A percentile compares a stretch with the other conserved stretches of the same genome.
Evolutionary conservation across 2,329 filamentous ascomycete genomes (phyloP).

Genomic region (Acrocalymma vagum): DNA sequence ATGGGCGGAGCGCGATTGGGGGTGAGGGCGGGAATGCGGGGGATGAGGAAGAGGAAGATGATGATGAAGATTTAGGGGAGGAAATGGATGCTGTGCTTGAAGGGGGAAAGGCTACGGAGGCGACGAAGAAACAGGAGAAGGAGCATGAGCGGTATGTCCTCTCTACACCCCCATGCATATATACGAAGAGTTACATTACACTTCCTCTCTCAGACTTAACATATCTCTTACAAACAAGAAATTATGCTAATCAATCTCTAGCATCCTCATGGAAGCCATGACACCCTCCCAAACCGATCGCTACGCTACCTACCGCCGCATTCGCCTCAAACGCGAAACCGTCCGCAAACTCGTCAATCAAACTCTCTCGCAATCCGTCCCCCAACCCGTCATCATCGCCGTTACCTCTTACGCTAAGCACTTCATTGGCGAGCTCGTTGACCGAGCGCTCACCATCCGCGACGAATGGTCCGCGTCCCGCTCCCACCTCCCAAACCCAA

Average conservation of each 20-base stretch:
- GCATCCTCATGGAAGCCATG: slow-evolving; percentile 71
- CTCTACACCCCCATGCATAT: neutral
- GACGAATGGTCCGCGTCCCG: slow-evolving; percentile 71
- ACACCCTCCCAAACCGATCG: slow-evolving; percentile 72
- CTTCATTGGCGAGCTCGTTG: slow-evolving; percentile 79
- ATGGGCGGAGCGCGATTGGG: slow-evolving; percentile 42
- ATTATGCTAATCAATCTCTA: slow-evolving; percentile 16
- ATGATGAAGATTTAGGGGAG: slow-evolving; percentile 58
- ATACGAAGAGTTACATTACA: no score
- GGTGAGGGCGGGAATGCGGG: slow-evolving; percentile 60
- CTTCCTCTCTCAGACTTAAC: no score
- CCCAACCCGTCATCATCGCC: slow-evolving; percentile 76
- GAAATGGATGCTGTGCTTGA: slow-evolving; percentile 59
- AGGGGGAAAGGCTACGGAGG: slow-evolving; percentile 62
- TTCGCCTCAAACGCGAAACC: slow-evolving; percentile 72
- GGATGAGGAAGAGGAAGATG: slow-evolving; percentile 66
- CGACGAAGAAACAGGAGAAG: slow-evolving; percentile 71
- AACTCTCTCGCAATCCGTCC: slow-evolving; percentile 81
- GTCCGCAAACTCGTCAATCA: slow-evolving; percentile 81
- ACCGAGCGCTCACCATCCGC: slow-evolving; percentile 74
- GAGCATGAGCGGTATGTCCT: slow-evolving; percentile 64
- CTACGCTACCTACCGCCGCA: slow-evolving; percentile 75
- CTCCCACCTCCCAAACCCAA: slow-evolving; percentile 42
- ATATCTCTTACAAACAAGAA: no score
- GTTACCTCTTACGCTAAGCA: slow-evolving; percentile 80